phyloP scores from a whole-genome alignment of 2,329 filamentous ascomycete genomes.

The Periconia macrospinosa region DNA sequence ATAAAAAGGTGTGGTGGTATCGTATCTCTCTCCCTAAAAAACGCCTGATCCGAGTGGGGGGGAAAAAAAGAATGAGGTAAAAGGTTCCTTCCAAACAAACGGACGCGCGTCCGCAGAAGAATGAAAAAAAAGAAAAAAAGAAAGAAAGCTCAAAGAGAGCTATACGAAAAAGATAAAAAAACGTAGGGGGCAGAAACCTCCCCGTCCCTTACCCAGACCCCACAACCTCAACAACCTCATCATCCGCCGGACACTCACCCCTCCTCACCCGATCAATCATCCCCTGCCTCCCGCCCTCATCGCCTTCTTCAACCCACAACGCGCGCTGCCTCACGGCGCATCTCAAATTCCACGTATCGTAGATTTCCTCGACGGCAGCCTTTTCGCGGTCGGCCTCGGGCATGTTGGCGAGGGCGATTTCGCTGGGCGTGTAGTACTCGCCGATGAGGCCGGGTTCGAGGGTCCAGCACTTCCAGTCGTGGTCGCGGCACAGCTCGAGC shows the following conservation, averaged over 20 bases:
- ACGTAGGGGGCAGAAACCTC: too few relatives aligned
- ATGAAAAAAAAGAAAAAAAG: too few relatives aligned
- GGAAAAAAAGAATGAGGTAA: too few relatives aligned
- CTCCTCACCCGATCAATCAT: conserved; percentile 2
- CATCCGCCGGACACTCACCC: conserved; percentile 1
- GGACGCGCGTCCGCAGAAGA: too few relatives aligned
- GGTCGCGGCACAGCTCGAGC: conserved; percentile 43
- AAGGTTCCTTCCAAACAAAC: too few relatives aligned
- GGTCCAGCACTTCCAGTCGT: conserved; percentile 38
- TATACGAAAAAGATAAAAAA: too few relatives aligned
- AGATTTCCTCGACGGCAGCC: not conserved
- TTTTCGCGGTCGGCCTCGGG: not conserved
- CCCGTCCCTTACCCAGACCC: too few relatives aligned
- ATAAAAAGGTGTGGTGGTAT: too few relatives aligned
- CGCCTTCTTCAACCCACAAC: conserved; percentile 3
- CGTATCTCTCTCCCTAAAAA: too few relatives aligned
- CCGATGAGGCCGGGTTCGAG: conserved; percentile 46
- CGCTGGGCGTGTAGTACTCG: conserved; percentile 34
- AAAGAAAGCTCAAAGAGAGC: too few relatives aligned
- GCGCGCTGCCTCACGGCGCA: conserved; percentile 3
- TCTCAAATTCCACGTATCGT: conserved; percentile 5
- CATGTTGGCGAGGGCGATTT: conserved; percentile 26
- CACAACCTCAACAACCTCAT: too few relatives aligned
- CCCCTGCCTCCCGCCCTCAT: conserved; percentile 1
- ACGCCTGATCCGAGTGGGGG: too few relatives aligned